Conservation (phyloP, 768 basidiomycete genomes). For the Paxillus ammoniavirescens region DNA sequence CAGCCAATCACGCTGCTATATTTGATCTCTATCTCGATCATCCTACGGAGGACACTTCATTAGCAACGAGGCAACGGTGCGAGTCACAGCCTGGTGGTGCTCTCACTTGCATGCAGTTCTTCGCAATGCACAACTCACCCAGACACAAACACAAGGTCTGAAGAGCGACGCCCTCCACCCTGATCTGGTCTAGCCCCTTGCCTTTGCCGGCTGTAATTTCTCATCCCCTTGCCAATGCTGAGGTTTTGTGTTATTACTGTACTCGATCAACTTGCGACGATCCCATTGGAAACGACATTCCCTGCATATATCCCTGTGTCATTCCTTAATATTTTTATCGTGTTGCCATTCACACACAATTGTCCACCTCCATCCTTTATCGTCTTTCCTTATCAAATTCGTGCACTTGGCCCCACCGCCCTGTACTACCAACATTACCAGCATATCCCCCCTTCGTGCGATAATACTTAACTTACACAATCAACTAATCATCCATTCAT, state of each 20-base stretch:
- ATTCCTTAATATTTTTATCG: constrained; percentile 10
- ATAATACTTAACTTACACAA: not conserved
- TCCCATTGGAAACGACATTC: constrained; percentile 1
- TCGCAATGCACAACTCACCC: constrained; percentile 41
- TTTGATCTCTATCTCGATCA: constrained; percentile 19
- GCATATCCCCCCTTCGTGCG: not conserved
- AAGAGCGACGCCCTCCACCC: not conserved
- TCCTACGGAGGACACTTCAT: constrained; percentile 1
- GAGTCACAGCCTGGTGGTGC: constrained; percentile 24
- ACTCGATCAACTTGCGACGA: constrained; percentile 6
- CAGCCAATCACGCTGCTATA: constrained; percentile 21
- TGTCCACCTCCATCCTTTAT: not conserved
- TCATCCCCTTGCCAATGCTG: not conserved
- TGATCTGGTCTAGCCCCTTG: not conserved
- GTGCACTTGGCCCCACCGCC: not conserved
- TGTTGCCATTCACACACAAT: constrained; percentile 1
- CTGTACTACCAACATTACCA: constrained; percentile 11
- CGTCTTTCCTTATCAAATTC: not conserved
- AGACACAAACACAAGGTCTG: constrained; percentile 14
- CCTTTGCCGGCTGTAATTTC: constrained; percentile 8
- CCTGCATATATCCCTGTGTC: constrained; percentile 10
- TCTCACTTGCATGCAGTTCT: constrained; percentile 51
- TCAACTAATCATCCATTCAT: not conserved
- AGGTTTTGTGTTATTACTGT: constrained; percentile 16
- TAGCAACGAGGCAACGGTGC: constrained; percentile 5